These are phyloP conservation scores for Axilococcus clingmanii DNA, from an alignment of 139 green algal species.

Conservation along the genomic window DNA sequence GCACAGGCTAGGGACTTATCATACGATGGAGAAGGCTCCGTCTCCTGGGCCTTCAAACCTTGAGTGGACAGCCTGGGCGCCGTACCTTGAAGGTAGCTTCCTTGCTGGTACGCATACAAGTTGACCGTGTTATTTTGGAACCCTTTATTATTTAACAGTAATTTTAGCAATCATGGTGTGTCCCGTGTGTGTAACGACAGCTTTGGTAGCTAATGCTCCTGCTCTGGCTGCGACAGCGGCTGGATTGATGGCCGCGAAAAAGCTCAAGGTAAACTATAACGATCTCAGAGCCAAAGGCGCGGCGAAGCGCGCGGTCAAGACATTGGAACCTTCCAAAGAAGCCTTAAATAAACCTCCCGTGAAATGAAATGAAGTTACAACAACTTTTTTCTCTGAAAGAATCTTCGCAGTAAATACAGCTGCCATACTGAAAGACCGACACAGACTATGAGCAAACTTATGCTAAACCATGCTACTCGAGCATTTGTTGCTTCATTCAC, in stretches of 20 bases:
- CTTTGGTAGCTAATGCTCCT: constrained; percentile 8
- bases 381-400: constrained; percentile 10
- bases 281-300: neutral
- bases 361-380: too few relatives aligned
- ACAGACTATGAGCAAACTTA: constrained; percentile 68
- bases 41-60: too few relatives aligned
- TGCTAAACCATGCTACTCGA: constrained; percentile 69
- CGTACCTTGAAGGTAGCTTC: too few relatives aligned
- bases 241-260: neutral
- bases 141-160: too few relatives aligned
- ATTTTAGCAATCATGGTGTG: constrained; percentile 7
- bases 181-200: constrained; percentile 7
- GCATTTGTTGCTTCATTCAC: constrained; percentile 88
- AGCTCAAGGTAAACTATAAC: neutral
- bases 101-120: too few relatives aligned
- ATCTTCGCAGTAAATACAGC: constrained; percentile 62
- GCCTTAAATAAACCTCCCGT: too few relatives aligned
- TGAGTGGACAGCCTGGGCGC: too few relatives aligned
- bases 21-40: too few relatives aligned
- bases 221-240: constrained; percentile 1
- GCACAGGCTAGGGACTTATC: too few relatives aligned
- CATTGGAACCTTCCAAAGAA: too few relatives aligned
- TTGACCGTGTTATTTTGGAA: too few relatives aligned
- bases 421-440: constrained; percentile 59
- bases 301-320: too few relatives aligned